Evolutionary conservation across 371 early-diverging fungal species (phyloP), one percentile per base, ranked within the genome.

Genomic region (Mortierella sp.): DNA sequence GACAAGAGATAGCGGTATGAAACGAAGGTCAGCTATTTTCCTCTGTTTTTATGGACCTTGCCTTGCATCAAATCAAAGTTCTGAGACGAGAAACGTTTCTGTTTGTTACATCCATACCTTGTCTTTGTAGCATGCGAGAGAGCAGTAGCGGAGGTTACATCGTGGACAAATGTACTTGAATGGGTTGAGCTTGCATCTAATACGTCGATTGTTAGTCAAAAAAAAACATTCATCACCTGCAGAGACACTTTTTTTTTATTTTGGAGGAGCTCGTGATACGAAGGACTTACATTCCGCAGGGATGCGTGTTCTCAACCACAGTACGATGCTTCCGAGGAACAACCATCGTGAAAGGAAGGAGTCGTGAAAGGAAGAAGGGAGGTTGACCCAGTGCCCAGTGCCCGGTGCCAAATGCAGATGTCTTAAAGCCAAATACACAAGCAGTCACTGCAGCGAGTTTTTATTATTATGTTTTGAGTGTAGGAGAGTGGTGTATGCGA

Each of bases 101-200:
- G 11, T 34, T 34, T 34, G 2, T 14, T 34, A n/a, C n/a, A n/a
- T n/a, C 19, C 14, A 26, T 64, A 84, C 84, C 64, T 82, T 68
- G 58, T 87, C 82, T 64, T 89, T 89, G 67, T 90, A 92, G 50
- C 92, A 92, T 3, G 79, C 49, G 11, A 92, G 49, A 5, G 89
- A 89, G 61, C 92, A 92, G 49, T 92, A 92, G 28, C 82, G 68
- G 21, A 90, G 76, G 66, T 92, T 88, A 55, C 92, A 92, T 44
- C 89, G 82, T 32, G 92, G 92, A 60, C 92, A 92, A 14, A 85
- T 85, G 58, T 92, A 92, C 31, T 84, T 86, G 52, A 82, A 82
- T 30, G 81, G 76, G 26, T 86, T 84, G 24, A 70, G 75, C 48
- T 82, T 82, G 79, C 90, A 89, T 5, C 89, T 89, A 70, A 6